Percentiles rank a stretch among this genome's conserved stretches.
Evolutionary conservation across 2,329 filamentous ascomycete species (phyloP).

Genomic region (Aspergillus fumigatiaffinis): DNA sequence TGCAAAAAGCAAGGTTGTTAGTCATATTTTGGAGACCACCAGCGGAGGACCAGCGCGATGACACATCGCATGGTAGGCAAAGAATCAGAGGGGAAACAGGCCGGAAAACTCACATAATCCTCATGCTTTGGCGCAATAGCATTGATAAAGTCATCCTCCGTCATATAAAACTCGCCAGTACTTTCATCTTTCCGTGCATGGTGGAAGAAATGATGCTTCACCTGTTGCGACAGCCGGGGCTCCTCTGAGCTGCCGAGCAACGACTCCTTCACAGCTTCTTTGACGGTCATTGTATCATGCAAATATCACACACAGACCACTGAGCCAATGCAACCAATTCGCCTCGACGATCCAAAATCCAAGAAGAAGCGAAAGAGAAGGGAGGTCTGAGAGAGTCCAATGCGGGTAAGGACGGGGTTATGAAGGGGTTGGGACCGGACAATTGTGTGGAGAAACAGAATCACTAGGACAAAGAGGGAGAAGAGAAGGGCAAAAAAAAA

Average conservation of each 20-base stretch:
- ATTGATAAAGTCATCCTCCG: constrained; percentile 80
- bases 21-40: constrained; percentile 1
- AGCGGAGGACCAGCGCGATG: constrained; percentile 3
- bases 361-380: constrained; percentile 5
- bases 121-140: constrained; percentile 82
- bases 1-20: constrained; percentile 14
- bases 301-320: constrained; percentile 6
- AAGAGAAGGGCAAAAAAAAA: neutral
- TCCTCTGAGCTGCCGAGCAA: constrained; percentile 62
- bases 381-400: constrained; percentile 1
- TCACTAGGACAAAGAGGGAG: constrained; percentile 16
- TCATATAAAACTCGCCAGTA: constrained; percentile 75
- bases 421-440: constrained; percentile 19
- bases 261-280: constrained; percentile 73
- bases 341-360: constrained; percentile 4
- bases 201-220: constrained; percentile 69
- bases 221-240: constrained; percentile 67
- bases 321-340: constrained; percentile 6
- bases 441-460: constrained; percentile 19
- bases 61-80: constrained; percentile 11
- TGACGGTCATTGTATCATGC: constrained; percentile 48
- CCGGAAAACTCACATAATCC: constrained; percentile 72
- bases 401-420: constrained; percentile 7
- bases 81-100: neutral
- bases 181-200: constrained; percentile 72